Evolutionary conservation across 148 eudicot genomes (phyloP).

Genomic region (Rhododendron williamsianum): DNA sequence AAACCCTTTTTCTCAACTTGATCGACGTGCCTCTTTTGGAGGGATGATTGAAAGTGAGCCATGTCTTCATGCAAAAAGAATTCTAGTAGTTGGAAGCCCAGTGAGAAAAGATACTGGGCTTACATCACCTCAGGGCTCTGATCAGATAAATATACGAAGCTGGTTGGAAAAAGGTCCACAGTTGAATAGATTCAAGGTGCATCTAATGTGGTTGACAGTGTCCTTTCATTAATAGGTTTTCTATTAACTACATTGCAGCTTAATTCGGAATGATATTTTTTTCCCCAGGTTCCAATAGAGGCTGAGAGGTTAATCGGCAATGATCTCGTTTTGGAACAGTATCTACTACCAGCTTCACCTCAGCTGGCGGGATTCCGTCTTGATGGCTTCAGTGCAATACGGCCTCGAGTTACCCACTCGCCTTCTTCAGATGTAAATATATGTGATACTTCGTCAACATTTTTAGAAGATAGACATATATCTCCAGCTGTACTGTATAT

Average conservation of each 20-base stretch:
- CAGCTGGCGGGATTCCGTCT: constrained; percentile 85
- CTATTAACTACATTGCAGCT: background rate
- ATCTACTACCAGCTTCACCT: constrained; percentile 74
- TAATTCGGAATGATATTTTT: background rate
- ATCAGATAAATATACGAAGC: constrained; percentile 56
- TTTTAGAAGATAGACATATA: constrained; percentile 69
- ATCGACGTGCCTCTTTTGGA: constrained; percentile 78
- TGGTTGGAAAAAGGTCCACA: constrained; percentile 80
- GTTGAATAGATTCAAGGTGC: constrained; percentile 82
- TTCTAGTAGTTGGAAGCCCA: constrained; percentile 64
- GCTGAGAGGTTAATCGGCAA: constrained; percentile 63
- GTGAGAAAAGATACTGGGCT: constrained; percentile 46
- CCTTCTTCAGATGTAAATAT: constrained; percentile 47
- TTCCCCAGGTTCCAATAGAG: constrained; percentile 79
- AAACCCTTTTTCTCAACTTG: constrained; percentile 64
- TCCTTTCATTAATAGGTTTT: background rate
- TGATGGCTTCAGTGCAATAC: constrained; percentile 84
- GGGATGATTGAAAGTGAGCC: constrained; percentile 60
- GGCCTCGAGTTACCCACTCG: constrained; percentile 81
- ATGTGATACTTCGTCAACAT: constrained; percentile 31
- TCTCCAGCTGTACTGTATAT: constrained; percentile 69
- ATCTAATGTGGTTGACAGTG: constrained; percentile 10
- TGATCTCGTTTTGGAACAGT: constrained; percentile 82
- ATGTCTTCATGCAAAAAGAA: constrained; percentile 78
- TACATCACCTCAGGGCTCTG: constrained; percentile 48